Base-by-base conservation (phyloP, 139 green algal species). In the Desmodesmus armatus region DNA sequence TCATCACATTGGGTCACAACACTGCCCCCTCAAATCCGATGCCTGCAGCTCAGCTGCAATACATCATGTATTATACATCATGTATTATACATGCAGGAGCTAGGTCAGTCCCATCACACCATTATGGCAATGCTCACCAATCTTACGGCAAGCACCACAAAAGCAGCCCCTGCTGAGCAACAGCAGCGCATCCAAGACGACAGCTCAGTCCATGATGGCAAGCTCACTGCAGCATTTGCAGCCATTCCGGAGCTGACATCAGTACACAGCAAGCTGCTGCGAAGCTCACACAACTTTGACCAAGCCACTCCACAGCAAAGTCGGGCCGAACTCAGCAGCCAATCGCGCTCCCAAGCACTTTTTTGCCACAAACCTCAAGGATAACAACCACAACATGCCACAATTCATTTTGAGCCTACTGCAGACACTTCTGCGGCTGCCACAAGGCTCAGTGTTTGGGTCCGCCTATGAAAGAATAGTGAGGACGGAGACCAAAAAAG, bases 381-480 rank as follows among this genome's bases (percentile, higher is more conserved):
- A 93, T 75, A 90, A 51, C 44, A 76, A 77, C 63, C 23, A 77
- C 1, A 19, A 91, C 0, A 72, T 92, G 40, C 91, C 90, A 5
- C 84, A 94, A 62, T 85, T 90, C 51, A 85, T 92, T 0, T 15
- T 89, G 5, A 86, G 92, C 80, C 29, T 51, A 19, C 37, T 65
- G 82, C 43, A 29, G 27, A 33, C 27, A 41, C 29, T 51, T 39
- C 31, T 80, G 31, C 27, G 27, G 49, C 80, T 72, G 67, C 43
- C 66, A 29, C 17, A 5, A 31, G 40, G 49, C 25, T 17, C 31
- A 11, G 49, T 79, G 0, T 89, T 89, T 71, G 78, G 92, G 49
- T 90, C 86, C 39, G 69, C 91, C 2, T 91, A 91, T 35, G 90
- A 93, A 49, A 90, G 83, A 87, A 80, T 44, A 93, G 90, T 75